Evolutionary conservation across 2,329 filamentous ascomycete genomes (phyloP).

Genomic region (Dissoconium aciculare): DNA sequence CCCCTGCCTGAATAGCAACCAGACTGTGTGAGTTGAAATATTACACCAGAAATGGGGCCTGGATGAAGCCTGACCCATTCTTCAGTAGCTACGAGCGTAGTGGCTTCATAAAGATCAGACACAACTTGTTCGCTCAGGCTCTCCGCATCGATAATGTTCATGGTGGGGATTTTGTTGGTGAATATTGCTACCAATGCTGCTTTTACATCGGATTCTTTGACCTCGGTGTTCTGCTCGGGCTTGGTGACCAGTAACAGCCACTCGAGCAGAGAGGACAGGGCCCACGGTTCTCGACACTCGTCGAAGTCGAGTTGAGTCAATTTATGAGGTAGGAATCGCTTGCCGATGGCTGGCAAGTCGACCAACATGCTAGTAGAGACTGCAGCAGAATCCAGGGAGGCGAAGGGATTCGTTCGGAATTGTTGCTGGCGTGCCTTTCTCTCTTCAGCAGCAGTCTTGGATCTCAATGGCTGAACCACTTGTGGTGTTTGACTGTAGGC

Average conservation of each 20-base stretch:
- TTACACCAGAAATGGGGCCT: conserved; percentile 68
- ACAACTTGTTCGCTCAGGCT: conserved; percentile 65
- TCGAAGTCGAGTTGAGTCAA: conserved; percentile 67
- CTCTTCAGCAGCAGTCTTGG: conserved; percentile 82
- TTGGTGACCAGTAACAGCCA: conserved; percentile 75
- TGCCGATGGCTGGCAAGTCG: conserved; percentile 21
- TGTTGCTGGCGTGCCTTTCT: conserved; percentile 38
- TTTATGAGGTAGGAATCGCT: conserved; percentile 74
- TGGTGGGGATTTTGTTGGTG: conserved; percentile 87
- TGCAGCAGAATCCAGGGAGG: conserved; percentile 26
- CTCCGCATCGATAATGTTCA: conserved; percentile 96
- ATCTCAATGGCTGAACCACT: conserved; percentile 68
- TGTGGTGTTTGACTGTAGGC: conserved; percentile 68
- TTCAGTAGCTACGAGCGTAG: conserved; percentile 71
- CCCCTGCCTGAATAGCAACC: conserved; percentile 83
- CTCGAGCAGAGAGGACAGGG: conserved; percentile 66
- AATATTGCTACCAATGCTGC: conserved; percentile 82
- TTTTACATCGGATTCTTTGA: conserved; percentile 70
- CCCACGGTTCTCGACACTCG: conserved; percentile 82
- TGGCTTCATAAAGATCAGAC: conserved; percentile 61
- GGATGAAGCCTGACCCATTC: conserved; percentile 93
- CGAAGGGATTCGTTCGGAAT: conserved; percentile 24
- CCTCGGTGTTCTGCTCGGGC: conserved; percentile 67
- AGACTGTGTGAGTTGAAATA: conserved; percentile 81
- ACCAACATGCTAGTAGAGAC: conserved; percentile 17